phyloP scores from a whole-genome alignment of 2,329 filamentous ascomycete species.

The Ophiostoma novo-ulmi region DNA sequence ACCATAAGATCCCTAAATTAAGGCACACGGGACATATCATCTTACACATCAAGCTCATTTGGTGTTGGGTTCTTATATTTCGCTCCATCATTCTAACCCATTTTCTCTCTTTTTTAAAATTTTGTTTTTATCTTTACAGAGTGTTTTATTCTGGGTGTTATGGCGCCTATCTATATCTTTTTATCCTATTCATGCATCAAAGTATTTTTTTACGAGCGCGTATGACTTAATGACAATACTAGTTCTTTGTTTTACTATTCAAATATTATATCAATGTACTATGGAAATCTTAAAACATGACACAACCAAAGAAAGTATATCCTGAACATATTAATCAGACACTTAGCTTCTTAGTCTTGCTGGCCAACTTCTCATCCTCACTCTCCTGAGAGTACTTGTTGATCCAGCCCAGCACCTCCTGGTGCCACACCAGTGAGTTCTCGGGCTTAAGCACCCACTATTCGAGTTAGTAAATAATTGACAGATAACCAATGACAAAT shows the following conservation, averaged over 20 bases:
- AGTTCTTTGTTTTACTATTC: not conserved
- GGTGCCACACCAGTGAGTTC: slow-evolving; percentile 87
- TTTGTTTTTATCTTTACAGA: too few species aligned
- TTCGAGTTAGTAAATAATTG: not conserved
- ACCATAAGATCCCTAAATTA: too few species aligned
- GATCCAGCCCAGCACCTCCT: slow-evolving; percentile 74
- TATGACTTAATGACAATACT: not conserved
- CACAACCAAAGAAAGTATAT: not conserved
- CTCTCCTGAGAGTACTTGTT: slow-evolving; percentile 52
- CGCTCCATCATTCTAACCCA: too few species aligned
- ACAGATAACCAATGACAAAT: slow-evolving; percentile 37
- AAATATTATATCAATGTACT: too few species aligned
- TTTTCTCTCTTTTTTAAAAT: too few species aligned
- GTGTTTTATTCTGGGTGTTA: not conserved
- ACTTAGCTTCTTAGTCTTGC: not conserved
- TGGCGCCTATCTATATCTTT: not conserved
- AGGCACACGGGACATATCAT: too few species aligned
- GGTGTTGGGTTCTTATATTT: too few species aligned
- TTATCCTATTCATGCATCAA: not conserved
- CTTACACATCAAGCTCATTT: too few species aligned
- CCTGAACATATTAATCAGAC: not conserved
- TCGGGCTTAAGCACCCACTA: slow-evolving; percentile 83
- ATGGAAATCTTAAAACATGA: too few species aligned
- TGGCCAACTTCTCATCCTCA: not conserved
- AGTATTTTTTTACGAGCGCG: not conserved